Conservation (phyloP, 768 basidiomycete genomes). For the Mycena filopes region DNA sequence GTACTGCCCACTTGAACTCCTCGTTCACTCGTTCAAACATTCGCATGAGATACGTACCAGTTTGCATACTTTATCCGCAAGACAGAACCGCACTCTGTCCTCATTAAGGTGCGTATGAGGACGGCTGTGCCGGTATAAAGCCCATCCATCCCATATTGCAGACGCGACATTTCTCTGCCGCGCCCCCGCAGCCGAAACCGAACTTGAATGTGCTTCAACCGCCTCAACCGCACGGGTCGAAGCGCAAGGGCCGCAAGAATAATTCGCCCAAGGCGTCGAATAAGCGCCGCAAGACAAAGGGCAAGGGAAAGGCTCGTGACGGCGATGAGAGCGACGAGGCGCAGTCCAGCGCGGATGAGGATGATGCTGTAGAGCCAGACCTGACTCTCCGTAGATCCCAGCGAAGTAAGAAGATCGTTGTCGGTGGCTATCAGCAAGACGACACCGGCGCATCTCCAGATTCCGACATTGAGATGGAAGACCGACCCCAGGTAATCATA, state of each 20-base stretch:
- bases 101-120: constrained; percentile 73
- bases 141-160: constrained; percentile 28
- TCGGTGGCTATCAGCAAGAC: constrained; percentile 41
- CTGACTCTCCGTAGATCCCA: constrained; percentile 42
- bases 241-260: constrained; percentile 35
- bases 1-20: not conserved
- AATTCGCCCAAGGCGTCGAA: constrained; percentile 38
- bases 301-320: constrained; percentile 42
- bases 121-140: not conserved
- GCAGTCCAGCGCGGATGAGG: constrained; percentile 35
- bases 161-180: constrained; percentile 54
- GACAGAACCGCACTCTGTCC: constrained; percentile 82
- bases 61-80: constrained; percentile 91
- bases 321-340: constrained; percentile 38
- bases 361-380: constrained; percentile 36
- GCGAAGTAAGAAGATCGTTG: constrained; percentile 41
- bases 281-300: constrained; percentile 52
- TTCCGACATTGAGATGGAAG: constrained; percentile 32
- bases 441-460: constrained; percentile 37
- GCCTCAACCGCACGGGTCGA: constrained; percentile 18
- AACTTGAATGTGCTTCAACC: not conserved
- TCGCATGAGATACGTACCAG: constrained; percentile 78
- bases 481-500: constrained; percentile 21
- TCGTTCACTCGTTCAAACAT: constrained; percentile 14
- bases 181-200: constrained; percentile 32